Conservation (phyloP, 306 rosid species). For the Acacia acuminata region DNA sequence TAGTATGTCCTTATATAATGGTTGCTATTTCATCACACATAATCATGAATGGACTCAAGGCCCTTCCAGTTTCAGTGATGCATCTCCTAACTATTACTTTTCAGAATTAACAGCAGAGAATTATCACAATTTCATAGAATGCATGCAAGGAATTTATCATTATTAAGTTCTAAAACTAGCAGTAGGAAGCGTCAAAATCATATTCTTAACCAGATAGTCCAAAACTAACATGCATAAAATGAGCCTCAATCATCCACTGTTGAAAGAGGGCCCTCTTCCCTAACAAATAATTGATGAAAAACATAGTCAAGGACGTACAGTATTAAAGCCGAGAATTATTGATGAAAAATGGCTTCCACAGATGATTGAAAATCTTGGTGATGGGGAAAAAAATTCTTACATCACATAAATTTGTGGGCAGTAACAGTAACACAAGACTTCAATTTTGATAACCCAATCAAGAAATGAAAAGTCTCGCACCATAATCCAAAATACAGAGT, state of each 20-base stretch:
- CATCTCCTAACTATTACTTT: not conserved
- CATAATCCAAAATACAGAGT: not conserved
- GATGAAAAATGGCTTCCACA: constrained; percentile 1
- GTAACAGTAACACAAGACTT: not conserved
- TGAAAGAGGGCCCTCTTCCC: not conserved
- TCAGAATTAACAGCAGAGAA: not conserved
- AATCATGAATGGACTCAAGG: not conserved
- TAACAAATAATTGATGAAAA: not conserved
- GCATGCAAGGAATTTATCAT: not conserved
- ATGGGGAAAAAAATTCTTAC: no score
- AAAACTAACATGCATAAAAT: constrained; percentile 1
- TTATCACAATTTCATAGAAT: not conserved
- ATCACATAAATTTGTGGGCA: not conserved
- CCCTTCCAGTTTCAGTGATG: not conserved
- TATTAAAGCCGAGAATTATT: constrained; percentile 8
- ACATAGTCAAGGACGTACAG: constrained; percentile 14
- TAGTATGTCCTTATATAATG: not conserved
- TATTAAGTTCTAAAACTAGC: not conserved
- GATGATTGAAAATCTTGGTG: constrained; percentile 12
- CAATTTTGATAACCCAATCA: not conserved
- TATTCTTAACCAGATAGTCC: not conserved
- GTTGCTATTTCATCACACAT: not conserved
- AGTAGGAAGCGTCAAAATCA: not conserved
- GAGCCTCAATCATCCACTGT: constrained; percentile 6
- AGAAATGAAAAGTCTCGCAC: not conserved